Conservation (phyloP, 495 filamentous ascomycete genomes). For the Aspergillus nidulans region DNA sequence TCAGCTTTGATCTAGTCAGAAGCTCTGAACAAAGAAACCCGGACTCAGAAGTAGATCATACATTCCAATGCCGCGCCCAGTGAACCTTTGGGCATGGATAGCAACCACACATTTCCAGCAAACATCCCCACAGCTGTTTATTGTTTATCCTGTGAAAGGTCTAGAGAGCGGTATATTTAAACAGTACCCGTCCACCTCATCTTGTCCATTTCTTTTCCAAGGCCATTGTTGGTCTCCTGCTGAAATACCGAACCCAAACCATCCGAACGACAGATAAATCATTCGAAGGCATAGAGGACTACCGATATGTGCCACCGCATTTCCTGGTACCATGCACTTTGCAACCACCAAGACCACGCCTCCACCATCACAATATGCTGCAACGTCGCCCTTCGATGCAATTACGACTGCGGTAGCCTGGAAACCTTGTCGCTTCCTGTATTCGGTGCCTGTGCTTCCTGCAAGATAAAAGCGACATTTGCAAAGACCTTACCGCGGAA, state of each 20-base stretch:
- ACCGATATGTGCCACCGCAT: slow-evolving; percentile 30
- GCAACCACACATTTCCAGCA: neutral
- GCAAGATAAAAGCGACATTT: slow-evolving; percentile 1
- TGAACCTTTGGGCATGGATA: neutral
- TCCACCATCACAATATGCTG: slow-evolving; percentile 19
- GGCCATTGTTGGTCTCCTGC: neutral
- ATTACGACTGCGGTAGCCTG: slow-evolving; percentile 20
- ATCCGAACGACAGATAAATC: too few species aligned
- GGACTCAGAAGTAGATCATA: neutral
- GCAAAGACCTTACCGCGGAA: neutral
- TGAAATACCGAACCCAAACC: neutral
- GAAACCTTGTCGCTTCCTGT: slow-evolving; percentile 17
- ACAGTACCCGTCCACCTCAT: neutral
- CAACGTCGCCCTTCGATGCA: slow-evolving; percentile 11
- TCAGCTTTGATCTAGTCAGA: neutral
- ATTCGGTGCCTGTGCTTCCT: slow-evolving; percentile 17
- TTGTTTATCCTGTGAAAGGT: neutral
- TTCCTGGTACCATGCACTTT: slow-evolving; percentile 28
- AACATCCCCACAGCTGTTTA: neutral
- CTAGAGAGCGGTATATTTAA: neutral
- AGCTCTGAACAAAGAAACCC: neutral
- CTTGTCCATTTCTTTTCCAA: neutral
- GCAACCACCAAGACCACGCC: slow-evolving; percentile 17
- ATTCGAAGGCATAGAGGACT: neutral
- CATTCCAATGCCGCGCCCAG: slow-evolving; percentile 2